These are phyloP conservation scores for Lithohypha guttulata DNA, from an alignment of 2,329 filamentous ascomycete species.

Conservation along the genomic window DNA sequence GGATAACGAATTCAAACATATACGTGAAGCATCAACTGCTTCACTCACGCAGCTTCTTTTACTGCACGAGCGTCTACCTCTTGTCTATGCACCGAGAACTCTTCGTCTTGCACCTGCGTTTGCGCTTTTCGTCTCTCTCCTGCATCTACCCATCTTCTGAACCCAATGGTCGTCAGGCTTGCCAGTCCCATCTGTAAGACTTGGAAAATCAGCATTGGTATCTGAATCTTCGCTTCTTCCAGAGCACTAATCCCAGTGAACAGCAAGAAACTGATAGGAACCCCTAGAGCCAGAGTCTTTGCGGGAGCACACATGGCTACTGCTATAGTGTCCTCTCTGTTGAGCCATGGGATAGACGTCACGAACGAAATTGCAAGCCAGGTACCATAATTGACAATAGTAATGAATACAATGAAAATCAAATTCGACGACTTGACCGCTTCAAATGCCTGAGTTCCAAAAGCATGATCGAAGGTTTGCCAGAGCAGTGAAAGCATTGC, in stretches of 20 bases:
- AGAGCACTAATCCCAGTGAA: conserved; percentile 47
- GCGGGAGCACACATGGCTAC: conserved; percentile 64
- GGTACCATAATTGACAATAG: conserved; percentile 51
- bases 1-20: no score
- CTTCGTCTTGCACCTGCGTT: background rate
- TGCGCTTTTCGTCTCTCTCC: no score
- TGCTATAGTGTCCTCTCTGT: conserved; percentile 53
- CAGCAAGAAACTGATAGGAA: conserved; percentile 59
- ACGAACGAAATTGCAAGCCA: conserved; percentile 54
- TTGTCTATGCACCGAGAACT: background rate
- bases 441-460: conserved; percentile 52
- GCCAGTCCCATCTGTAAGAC: conserved; percentile 35
- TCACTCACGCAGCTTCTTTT: no score
- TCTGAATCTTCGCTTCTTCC: conserved; percentile 49
- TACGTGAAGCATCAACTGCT: no score
- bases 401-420: conserved; percentile 57
- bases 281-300: conserved; percentile 60
- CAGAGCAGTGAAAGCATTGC: conserved; percentile 45
- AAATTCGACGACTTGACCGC: conserved; percentile 49
- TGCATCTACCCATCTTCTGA: conserved; percentile 31
- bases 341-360: conserved; percentile 43
- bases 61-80: background rate
- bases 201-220: conserved; percentile 51
- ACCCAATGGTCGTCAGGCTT: conserved; percentile 32
- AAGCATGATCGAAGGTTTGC: conserved; percentile 58